Conservation (phyloP, 441 rosid species). For the Gossypium aridum region DNA sequence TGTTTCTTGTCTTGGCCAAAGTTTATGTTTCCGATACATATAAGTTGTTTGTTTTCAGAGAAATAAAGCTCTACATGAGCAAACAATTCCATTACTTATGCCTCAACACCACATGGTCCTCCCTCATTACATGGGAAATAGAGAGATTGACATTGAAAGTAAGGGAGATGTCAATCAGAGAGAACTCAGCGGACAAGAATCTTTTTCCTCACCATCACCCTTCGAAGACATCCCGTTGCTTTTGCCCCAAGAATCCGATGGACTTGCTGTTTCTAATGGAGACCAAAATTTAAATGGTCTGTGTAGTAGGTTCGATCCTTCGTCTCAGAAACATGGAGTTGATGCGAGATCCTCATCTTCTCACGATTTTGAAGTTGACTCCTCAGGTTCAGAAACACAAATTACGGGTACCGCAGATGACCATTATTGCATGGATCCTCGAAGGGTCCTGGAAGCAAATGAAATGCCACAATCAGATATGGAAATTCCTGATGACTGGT, state of each 20-base stretch:
- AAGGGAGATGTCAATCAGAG: constrained; percentile 25
- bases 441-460: constrained; percentile 11
- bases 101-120: constrained; percentile 82
- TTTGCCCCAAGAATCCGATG: constrained; percentile 54
- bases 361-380: constrained; percentile 16
- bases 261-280: constrained; percentile 18
- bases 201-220: constrained; percentile 47
- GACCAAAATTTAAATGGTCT: constrained; percentile 21
- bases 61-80: constrained; percentile 67
- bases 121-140: constrained; percentile 74
- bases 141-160: constrained; percentile 39
- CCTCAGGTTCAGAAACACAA: constrained; percentile 19
- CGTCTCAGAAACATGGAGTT: constrained; percentile 13
- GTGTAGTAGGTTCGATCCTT: constrained; percentile 6
- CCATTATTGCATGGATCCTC: constrained; percentile 18
- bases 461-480: constrained; percentile 2
- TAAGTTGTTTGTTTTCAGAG: constrained; percentile 33
- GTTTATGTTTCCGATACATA: constrained; percentile 10
- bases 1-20: not conserved
- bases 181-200: constrained; percentile 40
- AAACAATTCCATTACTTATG: constrained; percentile 61
- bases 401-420: constrained; percentile 19
- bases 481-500: constrained; percentile 22
- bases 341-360: constrained; percentile 15
- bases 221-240: constrained; percentile 63